These are phyloP conservation scores for Colletotrichum kahawae DNA, from an alignment of 2,329 filamentous ascomycete species.

Conservation along the genomic window DNA sequence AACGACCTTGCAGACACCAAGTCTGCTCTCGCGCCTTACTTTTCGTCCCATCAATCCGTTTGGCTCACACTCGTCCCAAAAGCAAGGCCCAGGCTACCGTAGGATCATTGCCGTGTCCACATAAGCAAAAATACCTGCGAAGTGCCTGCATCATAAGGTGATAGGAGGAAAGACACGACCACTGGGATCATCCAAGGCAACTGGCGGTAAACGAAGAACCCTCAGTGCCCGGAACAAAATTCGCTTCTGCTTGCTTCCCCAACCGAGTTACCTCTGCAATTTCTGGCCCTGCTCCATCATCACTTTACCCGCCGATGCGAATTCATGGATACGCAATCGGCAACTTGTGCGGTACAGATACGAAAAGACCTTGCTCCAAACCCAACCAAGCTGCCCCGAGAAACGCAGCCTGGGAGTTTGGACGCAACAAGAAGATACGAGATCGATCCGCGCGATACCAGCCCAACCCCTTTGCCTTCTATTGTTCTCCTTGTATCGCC, in stretches of 20 bases:
- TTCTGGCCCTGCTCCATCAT: background rate
- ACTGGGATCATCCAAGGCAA: background rate
- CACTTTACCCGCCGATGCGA: background rate
- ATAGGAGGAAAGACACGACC: background rate
- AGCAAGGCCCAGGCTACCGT: background rate
- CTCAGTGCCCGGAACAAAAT: background rate
- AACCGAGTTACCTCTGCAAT: background rate
- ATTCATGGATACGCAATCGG: background rate
- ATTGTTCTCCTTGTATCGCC: background rate
- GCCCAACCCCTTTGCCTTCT: background rate
- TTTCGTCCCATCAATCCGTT: constrained; percentile 7
- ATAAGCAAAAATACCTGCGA: background rate
- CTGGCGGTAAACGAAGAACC: background rate
- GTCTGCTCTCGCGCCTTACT: background rate
- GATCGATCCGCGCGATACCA: background rate
- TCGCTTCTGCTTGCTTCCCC: background rate
- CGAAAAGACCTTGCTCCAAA: background rate
- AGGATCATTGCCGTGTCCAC: background rate
- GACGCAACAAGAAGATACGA: background rate
- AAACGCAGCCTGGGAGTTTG: background rate
- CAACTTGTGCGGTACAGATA: background rate
- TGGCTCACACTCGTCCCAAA: background rate
- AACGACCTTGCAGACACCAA: background rate
- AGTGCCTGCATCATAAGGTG: background rate
- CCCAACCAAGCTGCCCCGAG: background rate